Evolutionary conservation across 176 grass and related monocot species (phyloP).

Genomic region (Juncus effusus): DNA sequence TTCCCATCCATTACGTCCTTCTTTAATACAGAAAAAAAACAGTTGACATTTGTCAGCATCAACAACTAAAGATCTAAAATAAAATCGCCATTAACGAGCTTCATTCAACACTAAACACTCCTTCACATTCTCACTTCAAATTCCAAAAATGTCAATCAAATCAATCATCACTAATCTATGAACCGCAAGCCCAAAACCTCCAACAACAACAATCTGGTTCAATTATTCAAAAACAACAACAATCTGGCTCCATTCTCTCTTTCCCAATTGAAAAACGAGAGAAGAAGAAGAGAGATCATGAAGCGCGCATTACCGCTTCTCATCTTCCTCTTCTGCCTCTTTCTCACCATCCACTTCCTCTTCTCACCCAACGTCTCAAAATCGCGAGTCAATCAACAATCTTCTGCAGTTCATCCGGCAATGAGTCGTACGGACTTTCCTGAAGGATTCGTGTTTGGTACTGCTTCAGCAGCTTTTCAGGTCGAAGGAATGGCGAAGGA

Average conservation of each 20-base stretch:
- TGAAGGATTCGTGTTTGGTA: constrained; percentile 41
- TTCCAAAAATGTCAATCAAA: no score
- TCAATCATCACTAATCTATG: neutral
- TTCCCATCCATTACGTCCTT: no score
- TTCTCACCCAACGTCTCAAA: no score
- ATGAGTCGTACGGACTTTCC: constrained; percentile 38
- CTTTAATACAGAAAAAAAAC: no score
- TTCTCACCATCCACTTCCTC: constrained; percentile 8
- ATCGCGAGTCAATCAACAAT: neutral
- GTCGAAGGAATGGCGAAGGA: constrained; percentile 53
- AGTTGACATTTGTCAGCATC: no score
- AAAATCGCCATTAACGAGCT: no score
- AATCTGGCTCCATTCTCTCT: constrained; percentile 13
- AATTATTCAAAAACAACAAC: neutral
- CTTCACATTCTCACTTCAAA: no score
- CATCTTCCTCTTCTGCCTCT: constrained; percentile 35
- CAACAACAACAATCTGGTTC: constrained; percentile 1
- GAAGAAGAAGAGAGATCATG: constrained; percentile 11
- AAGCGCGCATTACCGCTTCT: neutral
- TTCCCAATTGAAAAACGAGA: neutral
- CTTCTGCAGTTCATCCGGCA: neutral
- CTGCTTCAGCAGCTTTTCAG: constrained; percentile 46
- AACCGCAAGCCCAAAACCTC: constrained; percentile 23
- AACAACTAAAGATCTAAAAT: no score
- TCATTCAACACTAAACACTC: no score